Evolutionary conservation across 2,329 filamentous ascomycete species (phyloP), one percentile per base, ranked within the genome.

Genomic region (Cladobotryum protrusum): DNA sequence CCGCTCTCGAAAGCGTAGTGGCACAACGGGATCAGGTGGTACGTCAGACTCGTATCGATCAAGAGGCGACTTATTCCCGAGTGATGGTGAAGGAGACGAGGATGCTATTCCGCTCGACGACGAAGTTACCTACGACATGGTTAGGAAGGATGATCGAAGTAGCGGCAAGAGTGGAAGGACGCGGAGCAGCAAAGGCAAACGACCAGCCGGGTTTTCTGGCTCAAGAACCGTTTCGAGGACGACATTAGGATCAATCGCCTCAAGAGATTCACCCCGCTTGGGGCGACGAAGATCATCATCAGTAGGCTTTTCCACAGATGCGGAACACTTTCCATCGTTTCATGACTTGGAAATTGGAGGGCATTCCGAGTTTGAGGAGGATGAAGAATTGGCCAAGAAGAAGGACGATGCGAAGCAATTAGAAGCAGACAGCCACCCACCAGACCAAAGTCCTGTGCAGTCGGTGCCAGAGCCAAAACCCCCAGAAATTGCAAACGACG

Each of bases 61-160:
- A 11, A 77, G 92, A 43, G 90, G 90, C 2, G 92, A 97, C 68
- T 73, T 97, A 12, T 93, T 96, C 57, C 89, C 89, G 0, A 96
- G 90, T 60, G 90, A 95, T 54, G 81, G 78, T 43, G 82, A 85
- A 61, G 89, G 91, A 47, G 89, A 95, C 55, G 91, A 95, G 65
- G 92, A 97, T 67, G 92, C 92, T 1, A 82, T 96, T n/a, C 88
- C 90, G 12, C 71, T 97, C 15, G 89, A 92, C 59, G 92, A 96
- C 63, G 91, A 96, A 62, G 95, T 97, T 59, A 88, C 90, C 3
- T 84, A 95, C 64, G 82, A 84, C 3, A 75, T 96, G 54, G 85
- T 90, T 53, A 81, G 86, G 47, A 82, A 86, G 56, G 89, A 93
- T 50, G 86, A 89, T 60, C 78, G 79, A 42, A 85, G 84, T 57